phyloP scores from a whole-genome alignment of 2,329 filamentous ascomycete genomes.

The Beauveria sp. region DNA sequence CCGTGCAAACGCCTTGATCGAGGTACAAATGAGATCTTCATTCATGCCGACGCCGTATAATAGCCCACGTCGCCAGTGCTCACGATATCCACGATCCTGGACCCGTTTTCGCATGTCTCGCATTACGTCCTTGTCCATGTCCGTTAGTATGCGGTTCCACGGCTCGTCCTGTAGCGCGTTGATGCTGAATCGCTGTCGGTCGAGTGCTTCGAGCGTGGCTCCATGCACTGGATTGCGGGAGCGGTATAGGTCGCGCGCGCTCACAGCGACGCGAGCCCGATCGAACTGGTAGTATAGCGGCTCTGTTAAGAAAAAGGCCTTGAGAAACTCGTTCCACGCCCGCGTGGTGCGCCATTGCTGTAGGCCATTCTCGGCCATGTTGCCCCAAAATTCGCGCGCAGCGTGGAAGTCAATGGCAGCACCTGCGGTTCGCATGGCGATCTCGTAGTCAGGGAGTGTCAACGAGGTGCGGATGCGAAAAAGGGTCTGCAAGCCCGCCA shows the following conservation, averaged over 20 bases:
- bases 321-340: constrained; percentile 39
- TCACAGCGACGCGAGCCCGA: constrained; percentile 30
- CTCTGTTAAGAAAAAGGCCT: constrained; percentile 39
- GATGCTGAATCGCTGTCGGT: constrained; percentile 23
- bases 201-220: constrained; percentile 20
- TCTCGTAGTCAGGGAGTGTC: constrained; percentile 34
- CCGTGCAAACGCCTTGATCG: constrained; percentile 36
- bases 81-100: constrained; percentile 19
- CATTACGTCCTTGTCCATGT: constrained; percentile 19
- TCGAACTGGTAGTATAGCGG: constrained; percentile 40
- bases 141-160: constrained; percentile 22
- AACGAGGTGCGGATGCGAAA: constrained; percentile 25
- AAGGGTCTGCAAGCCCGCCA: constrained; percentile 29
- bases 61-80: constrained; percentile 22
- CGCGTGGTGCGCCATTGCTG: constrained; percentile 23
- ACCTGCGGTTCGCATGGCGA: constrained; percentile 40
- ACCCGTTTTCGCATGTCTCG: constrained; percentile 21
- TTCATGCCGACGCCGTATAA: constrained; percentile 23
- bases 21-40: constrained; percentile 32
- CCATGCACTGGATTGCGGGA: constrained; percentile 13
- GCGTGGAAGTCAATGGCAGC: constrained; percentile 31
- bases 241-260: constrained; percentile 31
- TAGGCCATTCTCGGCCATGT: constrained; percentile 22
- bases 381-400: constrained; percentile 29
- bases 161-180: constrained; percentile 21